phyloP scores from a whole-genome alignment of 192 early-diverging fungal genomes.

The Podochytrium sp. region DNA sequence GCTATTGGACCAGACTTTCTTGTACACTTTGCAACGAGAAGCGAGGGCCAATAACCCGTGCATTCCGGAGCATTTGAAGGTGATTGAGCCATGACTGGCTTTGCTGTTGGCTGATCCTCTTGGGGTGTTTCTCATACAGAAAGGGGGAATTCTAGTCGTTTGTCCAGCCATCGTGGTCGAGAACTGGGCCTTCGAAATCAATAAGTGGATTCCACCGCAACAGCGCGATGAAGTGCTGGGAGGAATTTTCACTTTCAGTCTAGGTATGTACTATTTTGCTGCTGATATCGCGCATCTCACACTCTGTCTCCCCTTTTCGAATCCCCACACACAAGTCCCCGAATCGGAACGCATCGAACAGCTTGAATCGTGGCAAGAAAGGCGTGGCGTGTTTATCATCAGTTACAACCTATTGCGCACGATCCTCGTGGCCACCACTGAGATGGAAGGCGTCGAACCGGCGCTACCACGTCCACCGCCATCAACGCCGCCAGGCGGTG shows the following conservation, averaged over 20 bases:
- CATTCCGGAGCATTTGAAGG: constrained; percentile 58
- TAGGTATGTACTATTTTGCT: neutral
- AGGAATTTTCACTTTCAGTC: constrained; percentile 54
- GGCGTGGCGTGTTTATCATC: constrained; percentile 72
- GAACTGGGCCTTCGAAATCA: constrained; percentile 79
- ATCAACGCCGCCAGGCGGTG: neutral
- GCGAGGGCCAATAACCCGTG: constrained; percentile 55
- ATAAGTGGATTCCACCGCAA: constrained; percentile 61
- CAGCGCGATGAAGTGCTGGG: constrained; percentile 37
- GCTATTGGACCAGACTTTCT: constrained; percentile 39
- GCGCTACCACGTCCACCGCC: neutral
- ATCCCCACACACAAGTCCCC: neutral
- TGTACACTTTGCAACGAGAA: constrained; percentile 71
- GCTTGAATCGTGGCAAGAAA: constrained; percentile 57
- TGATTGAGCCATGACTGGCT: constrained; percentile 16
- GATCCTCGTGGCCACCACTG: constrained; percentile 33
- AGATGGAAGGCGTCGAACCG: constrained; percentile 13
- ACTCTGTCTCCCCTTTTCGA: neutral
- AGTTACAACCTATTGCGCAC: constrained; percentile 67
- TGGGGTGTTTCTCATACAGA: constrained; percentile 8
- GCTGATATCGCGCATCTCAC: neutral
- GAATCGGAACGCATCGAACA: constrained; percentile 29
- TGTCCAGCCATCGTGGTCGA: constrained; percentile 69
- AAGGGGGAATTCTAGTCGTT: constrained; percentile 69
- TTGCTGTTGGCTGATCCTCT: neutral